Conservation (phyloP, 495 filamentous ascomycete species). For the Lophium mytilinum region DNA sequence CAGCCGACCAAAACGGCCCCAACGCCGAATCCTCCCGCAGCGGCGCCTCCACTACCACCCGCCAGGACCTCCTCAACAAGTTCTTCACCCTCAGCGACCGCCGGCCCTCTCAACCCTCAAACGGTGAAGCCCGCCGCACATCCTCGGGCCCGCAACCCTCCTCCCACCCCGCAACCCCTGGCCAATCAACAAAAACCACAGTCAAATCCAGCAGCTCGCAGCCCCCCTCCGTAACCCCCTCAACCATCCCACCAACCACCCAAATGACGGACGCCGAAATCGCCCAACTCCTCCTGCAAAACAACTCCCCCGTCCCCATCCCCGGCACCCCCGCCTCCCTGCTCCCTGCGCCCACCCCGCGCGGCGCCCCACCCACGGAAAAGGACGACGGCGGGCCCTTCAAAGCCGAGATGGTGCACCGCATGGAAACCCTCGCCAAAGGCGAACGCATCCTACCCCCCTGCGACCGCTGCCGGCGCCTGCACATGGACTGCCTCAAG, state of each 20-base stretch:
- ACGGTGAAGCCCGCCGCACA: conserved; percentile 10
- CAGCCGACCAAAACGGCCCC: conserved; percentile 20
- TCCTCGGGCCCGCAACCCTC: conserved; percentile 4
- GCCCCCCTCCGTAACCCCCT: background rate
- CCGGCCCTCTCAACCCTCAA: conserved; percentile 10
- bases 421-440: conserved; percentile 65
- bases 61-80: conserved; percentile 35
- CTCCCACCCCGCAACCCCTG: conserved; percentile 3
- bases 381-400: conserved; percentile 55
- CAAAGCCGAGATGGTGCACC: conserved; percentile 58
- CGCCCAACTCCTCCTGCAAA: conserved; percentile 9
- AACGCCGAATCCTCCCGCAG: background rate
- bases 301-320: conserved; percentile 21
- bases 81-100: conserved; percentile 52
- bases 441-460: conserved; percentile 68
- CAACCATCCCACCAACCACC: background rate
- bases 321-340: conserved; percentile 25
- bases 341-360: conserved; percentile 42
- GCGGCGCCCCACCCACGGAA: conserved; percentile 29
- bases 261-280: conserved; percentile 12
- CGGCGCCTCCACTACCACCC: conserved; percentile 23
- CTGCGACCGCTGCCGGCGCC: conserved; percentile 72
- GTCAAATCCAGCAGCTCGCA: background rate
- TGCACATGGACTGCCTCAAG: conserved; percentile 75
- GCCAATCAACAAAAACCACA: background rate